A percentile compares a stretch with the other conserved stretches of the same genome.
Evolutionary conservation across 441 rosid species (phyloP).

Genomic region (Iberis amara): DNA sequence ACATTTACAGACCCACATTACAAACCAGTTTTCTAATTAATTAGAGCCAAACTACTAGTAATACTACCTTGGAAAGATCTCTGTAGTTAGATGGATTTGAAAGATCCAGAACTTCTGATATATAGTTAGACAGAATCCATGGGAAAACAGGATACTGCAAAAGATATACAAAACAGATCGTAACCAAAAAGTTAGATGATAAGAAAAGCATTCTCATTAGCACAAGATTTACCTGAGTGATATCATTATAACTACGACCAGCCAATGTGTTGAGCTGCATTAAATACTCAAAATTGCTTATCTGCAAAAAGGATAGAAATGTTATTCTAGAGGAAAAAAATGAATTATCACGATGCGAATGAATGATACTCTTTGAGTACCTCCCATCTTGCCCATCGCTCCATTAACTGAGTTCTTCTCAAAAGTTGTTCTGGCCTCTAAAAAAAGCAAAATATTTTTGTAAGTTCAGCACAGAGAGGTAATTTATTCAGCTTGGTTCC

Average conservation of each 20-base stretch:
- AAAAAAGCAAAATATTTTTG: conserved; percentile 5
- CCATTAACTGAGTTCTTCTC: conserved; percentile 81
- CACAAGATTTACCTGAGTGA: conserved; percentile 65
- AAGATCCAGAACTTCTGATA: conserved; percentile 63
- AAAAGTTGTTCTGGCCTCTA: conserved; percentile 93
- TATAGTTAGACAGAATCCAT: conserved; percentile 85
- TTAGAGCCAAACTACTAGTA: conserved; percentile 15
- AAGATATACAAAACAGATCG: conserved; percentile 18
- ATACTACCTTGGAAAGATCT: conserved; percentile 82
- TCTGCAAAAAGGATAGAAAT: conserved; percentile 45
- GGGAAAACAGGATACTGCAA: conserved; percentile 96
- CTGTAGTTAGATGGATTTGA: conserved; percentile 72
- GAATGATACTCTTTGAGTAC: conserved; percentile 36
- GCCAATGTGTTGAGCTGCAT: conserved; percentile 91
- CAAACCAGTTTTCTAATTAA: conserved; percentile 12
- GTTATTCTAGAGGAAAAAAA: not conserved
- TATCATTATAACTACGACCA: conserved; percentile 93
- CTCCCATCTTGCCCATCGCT: conserved; percentile 97
- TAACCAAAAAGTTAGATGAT: not conserved
- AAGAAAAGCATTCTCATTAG: conserved; percentile 5
- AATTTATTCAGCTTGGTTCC: not conserved
- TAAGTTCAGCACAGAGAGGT: conserved; percentile 6
- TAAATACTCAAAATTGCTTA: conserved; percentile 90
- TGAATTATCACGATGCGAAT: conserved; percentile 8
- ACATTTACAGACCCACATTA: conserved; percentile 24